Evolutionary conservation across 208 protist species (phyloP).

Genomic region (Trypanosoma lewisi): DNA sequence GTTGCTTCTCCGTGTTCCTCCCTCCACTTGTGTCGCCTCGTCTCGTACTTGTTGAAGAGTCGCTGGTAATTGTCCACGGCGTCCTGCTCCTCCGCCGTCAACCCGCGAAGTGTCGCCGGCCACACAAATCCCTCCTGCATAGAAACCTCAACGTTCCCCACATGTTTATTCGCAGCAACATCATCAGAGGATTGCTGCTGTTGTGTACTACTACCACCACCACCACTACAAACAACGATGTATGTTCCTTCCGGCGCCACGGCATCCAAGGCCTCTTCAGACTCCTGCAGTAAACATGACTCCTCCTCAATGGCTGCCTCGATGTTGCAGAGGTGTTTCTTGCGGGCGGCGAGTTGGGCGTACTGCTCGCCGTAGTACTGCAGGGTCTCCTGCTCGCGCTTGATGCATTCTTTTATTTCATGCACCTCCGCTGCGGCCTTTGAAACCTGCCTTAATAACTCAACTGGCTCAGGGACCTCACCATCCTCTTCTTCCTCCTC

Average conservation of each 20-base stretch:
- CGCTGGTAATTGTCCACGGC: constrained; percentile 9
- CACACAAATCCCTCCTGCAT: constrained; percentile 23
- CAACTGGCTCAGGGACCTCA: background rate
- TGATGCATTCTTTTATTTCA: constrained; percentile 9
- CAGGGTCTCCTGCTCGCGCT: constrained; percentile 19
- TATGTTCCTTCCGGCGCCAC: constrained; percentile 8
- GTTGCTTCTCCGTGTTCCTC: constrained; percentile 3
- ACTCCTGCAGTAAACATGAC: constrained; percentile 15
- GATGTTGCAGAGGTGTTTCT: background rate
- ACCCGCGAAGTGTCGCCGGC: constrained; percentile 18
- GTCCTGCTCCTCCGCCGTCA: constrained; percentile 19
- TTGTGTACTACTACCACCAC: background rate
- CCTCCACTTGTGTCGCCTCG: constrained; percentile 8
- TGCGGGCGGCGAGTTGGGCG: background rate
- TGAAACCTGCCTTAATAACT: background rate
- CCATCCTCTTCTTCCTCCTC: background rate
- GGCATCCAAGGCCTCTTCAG: constrained; percentile 18
- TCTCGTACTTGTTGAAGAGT: constrained; percentile 16
- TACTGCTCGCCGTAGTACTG: constrained; percentile 2
- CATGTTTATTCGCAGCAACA: background rate
- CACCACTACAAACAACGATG: background rate
- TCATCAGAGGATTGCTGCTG: background rate
- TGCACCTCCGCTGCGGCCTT: constrained; percentile 7
- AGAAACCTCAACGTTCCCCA: constrained; percentile 9
- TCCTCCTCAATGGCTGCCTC: constrained; percentile 15